Conservation (phyloP, 163 green algal species). For the Prototheca wickerhamii region DNA sequence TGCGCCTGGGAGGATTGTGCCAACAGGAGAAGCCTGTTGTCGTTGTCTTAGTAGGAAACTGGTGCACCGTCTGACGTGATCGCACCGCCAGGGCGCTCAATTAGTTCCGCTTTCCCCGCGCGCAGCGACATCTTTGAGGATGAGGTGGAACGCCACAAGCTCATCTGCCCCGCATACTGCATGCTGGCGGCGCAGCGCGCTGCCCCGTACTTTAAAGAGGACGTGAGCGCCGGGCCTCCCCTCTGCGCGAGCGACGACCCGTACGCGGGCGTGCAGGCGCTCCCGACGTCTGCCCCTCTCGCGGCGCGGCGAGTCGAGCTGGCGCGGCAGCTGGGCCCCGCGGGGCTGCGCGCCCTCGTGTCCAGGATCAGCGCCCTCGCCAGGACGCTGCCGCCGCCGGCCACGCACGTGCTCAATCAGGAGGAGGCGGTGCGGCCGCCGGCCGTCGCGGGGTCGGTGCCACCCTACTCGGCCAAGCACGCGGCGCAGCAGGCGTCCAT, state of each 20-base stretch:
- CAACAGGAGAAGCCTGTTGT: background rate
- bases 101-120: background rate
- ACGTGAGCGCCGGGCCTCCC: background rate
- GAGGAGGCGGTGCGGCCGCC: background rate
- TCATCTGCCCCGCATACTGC: conserved; percentile 2
- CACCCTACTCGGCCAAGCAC: conserved; percentile 54
- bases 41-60: background rate
- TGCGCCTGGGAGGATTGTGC: background rate
- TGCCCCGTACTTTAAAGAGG: background rate
- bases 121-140: conserved; percentile 5
- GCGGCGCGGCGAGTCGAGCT: background rate
- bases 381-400: background rate
- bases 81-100: background rate
- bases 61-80: background rate
- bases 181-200: background rate
- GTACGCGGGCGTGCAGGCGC: background rate
- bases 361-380: background rate
- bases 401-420: background rate
- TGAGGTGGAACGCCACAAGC: conserved; percentile 2
- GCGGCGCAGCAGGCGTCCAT: conserved; percentile 54
- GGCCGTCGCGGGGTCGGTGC: background rate
- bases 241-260: too few relatives aligned
- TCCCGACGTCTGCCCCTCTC: background rate
- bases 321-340: background rate
- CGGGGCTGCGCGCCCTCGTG: background rate